These are phyloP conservation scores for Populus hybrid DNA, from an alignment of 441 rosid genomes.

Conservation along the genomic window DNA sequence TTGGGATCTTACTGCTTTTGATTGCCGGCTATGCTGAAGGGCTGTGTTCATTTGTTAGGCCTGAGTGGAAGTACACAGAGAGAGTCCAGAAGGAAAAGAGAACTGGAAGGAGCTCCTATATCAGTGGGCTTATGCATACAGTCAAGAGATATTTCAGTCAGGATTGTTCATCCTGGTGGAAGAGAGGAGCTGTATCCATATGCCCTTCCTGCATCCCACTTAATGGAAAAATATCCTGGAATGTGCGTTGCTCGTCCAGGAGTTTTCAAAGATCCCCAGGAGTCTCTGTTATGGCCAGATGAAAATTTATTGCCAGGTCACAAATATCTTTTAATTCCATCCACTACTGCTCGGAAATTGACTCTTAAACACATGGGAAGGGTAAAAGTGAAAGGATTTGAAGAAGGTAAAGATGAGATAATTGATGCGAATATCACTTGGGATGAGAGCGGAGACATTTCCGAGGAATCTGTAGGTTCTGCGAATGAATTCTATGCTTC, in stretches of 20 bases:
- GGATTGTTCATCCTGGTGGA: too few species aligned
- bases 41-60: too few species aligned
- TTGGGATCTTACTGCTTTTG: too few species aligned
- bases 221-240: conserved; percentile 62
- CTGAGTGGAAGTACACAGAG: too few species aligned
- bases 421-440: conserved; percentile 38
- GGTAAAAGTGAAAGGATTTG: conserved; percentile 16
- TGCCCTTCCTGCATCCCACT: conserved; percentile 39
- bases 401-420: conserved; percentile 19
- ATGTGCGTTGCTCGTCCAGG: conserved; percentile 58
- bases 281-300: conserved; percentile 44
- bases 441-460: conserved; percentile 27
- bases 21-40: too few species aligned
- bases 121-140: too few species aligned
- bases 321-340: conserved; percentile 26
- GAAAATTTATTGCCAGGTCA: conserved; percentile 50
- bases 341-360: conserved; percentile 44
- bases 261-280: conserved; percentile 46
- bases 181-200: conserved; percentile 32
- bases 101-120: too few species aligned
- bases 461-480: conserved; percentile 35
- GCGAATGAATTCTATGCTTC: conserved; percentile 53
- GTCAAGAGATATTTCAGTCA: too few species aligned
- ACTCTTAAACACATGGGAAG: conserved; percentile 29
- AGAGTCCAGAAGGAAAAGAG: too few species aligned